Conservation (phyloP, 108 stramenopile genomes). For the Cyclostephanos tholiformis region DNA sequence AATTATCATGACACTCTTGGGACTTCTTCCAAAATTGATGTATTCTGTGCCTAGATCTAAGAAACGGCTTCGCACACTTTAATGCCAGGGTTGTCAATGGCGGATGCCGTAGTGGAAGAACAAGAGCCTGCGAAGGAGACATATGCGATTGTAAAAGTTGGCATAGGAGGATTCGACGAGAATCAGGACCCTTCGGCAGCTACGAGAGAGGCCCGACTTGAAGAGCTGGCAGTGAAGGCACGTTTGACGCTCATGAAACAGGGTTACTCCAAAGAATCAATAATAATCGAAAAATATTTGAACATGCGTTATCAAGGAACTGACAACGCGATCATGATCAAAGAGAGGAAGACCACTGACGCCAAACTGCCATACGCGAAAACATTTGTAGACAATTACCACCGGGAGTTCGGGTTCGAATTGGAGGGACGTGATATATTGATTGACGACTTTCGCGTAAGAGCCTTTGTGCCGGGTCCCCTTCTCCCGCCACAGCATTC, state of each 20-base stretch:
- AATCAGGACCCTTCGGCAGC: slow-evolving; percentile 45
- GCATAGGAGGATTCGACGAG: slow-evolving; percentile 39
- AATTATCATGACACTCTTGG: neutral
- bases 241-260: slow-evolving; percentile 67
- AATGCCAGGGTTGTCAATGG: slow-evolving; percentile 70
- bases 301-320: slow-evolving; percentile 97
- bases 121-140: slow-evolving; percentile 91
- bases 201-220: slow-evolving; percentile 63
- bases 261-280: slow-evolving; percentile 72
- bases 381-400: slow-evolving; percentile 71
- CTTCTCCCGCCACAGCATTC: slow-evolving; percentile 50
- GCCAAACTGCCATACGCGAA: slow-evolving; percentile 56
- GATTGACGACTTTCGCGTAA: slow-evolving; percentile 96
- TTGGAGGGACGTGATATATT: slow-evolving; percentile 83
- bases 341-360: slow-evolving; percentile 15
- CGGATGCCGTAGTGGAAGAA: slow-evolving; percentile 93
- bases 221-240: slow-evolving; percentile 63
- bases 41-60: neutral
- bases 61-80: neutral
- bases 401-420: slow-evolving; percentile 94
- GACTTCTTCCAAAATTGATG: neutral
- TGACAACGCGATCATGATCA: slow-evolving; percentile 94
- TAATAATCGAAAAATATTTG: slow-evolving; percentile 75
- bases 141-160: slow-evolving; percentile 41
- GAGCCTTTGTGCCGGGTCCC: slow-evolving; percentile 86